Evolutionary conservation across 306 rosid species (phyloP).

Genomic region (Medicago lupulina): DNA sequence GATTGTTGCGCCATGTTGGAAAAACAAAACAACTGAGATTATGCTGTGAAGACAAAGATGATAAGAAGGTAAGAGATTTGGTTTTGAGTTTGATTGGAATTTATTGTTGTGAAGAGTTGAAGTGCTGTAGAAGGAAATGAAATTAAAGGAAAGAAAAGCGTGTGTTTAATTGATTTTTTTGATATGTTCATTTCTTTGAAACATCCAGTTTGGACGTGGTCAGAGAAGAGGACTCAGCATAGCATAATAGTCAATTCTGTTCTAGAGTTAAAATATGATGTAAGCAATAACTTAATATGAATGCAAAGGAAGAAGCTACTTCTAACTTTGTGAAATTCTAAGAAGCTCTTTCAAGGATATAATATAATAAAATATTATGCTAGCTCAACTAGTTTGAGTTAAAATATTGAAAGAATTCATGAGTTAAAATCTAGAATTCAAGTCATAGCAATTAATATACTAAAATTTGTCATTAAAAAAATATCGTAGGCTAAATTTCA

Average conservation of each 20-base stretch:
- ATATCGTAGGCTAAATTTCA: too few relatives aligned
- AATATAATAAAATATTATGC: too few relatives aligned
- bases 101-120: not conserved
- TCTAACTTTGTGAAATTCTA: not conserved
- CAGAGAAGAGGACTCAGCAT: not conserved
- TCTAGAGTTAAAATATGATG: not conserved
- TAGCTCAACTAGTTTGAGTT: too few relatives aligned
- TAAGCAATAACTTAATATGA: not conserved
- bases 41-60: not conserved
- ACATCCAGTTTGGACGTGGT: not conserved
- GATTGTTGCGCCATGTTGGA: slow-evolving; percentile 72
- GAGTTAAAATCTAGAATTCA: too few relatives aligned
- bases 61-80: too few relatives aligned
- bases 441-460: too few relatives aligned
- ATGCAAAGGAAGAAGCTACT: not conserved
- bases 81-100: not conserved
- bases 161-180: not conserved
- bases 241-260: not conserved
- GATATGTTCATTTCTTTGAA: not conserved
- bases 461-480: too few relatives aligned
- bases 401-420: too few relatives aligned
- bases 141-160: not conserved
- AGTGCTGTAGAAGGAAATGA: not conserved
- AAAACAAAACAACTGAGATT: not conserved
- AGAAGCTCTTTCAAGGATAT: not conserved